Evolutionary conservation across 2,329 filamentous ascomycete genomes (phyloP).

Genomic region (Trichothecium sympodiale): DNA sequence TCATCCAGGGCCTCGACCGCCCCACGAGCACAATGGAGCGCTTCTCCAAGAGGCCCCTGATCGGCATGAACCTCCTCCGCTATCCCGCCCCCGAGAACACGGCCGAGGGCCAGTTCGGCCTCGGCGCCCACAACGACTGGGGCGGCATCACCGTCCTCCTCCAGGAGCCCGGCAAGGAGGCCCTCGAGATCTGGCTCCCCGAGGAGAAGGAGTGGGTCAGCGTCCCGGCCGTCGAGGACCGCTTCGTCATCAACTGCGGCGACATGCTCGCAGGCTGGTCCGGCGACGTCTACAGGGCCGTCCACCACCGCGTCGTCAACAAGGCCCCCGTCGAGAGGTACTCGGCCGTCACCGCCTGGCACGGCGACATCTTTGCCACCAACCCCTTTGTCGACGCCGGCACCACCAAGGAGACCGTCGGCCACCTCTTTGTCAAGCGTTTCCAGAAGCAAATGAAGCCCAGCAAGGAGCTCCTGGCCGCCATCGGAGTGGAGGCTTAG

Average conservation of each 20-base stretch:
- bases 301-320: conserved; percentile 17
- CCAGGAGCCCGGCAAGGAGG: conserved; percentile 16
- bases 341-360: conserved; percentile 12
- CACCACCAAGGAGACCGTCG: conserved; percentile 11
- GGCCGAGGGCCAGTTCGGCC: conserved; percentile 7
- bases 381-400: conserved; percentile 12
- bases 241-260: conserved; percentile 25
- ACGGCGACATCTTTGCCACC: conserved; percentile 13
- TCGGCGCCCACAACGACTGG: conserved; percentile 19
- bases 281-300: conserved; percentile 16
- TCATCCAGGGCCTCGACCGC: conserved; percentile 13
- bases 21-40: conserved; percentile 8
- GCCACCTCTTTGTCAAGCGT: conserved; percentile 11
- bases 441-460: conserved; percentile 8
- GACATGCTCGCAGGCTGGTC: conserved; percentile 23
- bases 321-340: conserved; percentile 12
- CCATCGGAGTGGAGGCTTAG: no score
- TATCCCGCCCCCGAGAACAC: conserved; percentile 14
- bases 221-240: conserved; percentile 17
- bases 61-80: conserved; percentile 13
- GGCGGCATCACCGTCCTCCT: conserved; percentile 17
- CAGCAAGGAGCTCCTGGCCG: conserved; percentile 2
- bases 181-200: conserved; percentile 17
- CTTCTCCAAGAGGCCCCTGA: conserved; percentile 11
- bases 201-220: conserved; percentile 15